Evolutionary conservation across 768 basidiomycete genomes (phyloP), one percentile per base, ranked within the genome.

Genomic region (Psilocybe sp.): DNA sequence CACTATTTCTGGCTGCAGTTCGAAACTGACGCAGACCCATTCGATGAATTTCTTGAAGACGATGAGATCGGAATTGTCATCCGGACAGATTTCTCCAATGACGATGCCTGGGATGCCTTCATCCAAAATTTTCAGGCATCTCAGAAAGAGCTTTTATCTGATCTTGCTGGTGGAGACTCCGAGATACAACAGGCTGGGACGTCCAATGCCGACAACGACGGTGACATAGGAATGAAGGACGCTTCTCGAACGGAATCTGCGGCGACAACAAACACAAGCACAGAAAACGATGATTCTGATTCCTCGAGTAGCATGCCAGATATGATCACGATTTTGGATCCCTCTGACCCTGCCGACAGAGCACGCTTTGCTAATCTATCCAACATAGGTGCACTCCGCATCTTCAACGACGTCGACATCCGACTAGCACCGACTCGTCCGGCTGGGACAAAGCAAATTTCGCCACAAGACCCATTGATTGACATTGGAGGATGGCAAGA

Each of bases 81-180:
- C n/a, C 82, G 89, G 35, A 85, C 88, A 9, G 87, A 91, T 58
- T 90, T 77, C 62, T 74, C 81, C 8, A 67, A 87, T 60, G 85
- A 89, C 32, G 68, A 70, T 6, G 80, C 87, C 1, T 91, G 89
- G 89, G 60, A 68, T 11, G 53, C 64, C 0, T 88, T 90, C 64
- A 67, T 63, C 49, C 54, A 61, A 4, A 72, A 72, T 50, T 68
- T 92, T 10, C 70, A 72, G 42, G 73, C 71, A 6, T 75, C 76
- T 10, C 87, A 89, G 58, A 75, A 72, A 49, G 87, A 88, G 20
- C 70, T 86, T 14, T 51, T 71, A 13, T 55, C 58, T 12, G 60
- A 63, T 18, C 31, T 65, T 23, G 46, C 53, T 39, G 50, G 47
- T n/a, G 44, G 47, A 28, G 23, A 28, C 7, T 28, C 23, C 23